phyloP scores from a whole-genome alignment of 192 early-diverging fungal species.

The Coemansia pectinata region DNA sequence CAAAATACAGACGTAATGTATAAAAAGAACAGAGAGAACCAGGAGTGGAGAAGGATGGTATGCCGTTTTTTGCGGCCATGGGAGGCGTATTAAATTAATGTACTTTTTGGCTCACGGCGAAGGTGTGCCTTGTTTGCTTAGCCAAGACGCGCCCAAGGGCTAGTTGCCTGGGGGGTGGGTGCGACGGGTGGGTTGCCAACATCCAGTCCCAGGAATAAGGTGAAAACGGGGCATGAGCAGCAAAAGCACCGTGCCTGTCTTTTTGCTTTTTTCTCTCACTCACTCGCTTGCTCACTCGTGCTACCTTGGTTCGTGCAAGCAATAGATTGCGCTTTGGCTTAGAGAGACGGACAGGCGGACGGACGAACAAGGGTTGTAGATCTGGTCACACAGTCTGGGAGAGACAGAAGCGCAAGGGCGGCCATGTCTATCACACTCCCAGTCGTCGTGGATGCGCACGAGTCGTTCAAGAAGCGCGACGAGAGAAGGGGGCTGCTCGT shows the following conservation, averaged over 20 bases:
- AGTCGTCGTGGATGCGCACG: background rate
- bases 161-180: conserved; percentile 7
- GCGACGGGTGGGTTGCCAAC: conserved; percentile 10
- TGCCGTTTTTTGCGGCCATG: conserved; percentile 6
- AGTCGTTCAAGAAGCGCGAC: background rate
- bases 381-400: background rate
- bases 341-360: background rate
- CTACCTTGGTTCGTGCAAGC: background rate
- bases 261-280: background rate
- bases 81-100: conserved; percentile 12
- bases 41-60: conserved; percentile 11
- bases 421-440: background rate
- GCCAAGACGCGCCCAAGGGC: conserved; percentile 3
- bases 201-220: background rate
- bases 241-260: background rate
- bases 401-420: background rate
- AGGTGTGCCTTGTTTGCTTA: background rate
- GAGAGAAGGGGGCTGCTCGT: background rate
- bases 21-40: conserved; percentile 9
- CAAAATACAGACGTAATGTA: conserved; percentile 1
- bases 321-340: background rate
- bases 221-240: background rate
- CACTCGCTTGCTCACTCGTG: background rate
- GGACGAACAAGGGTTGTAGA: background rate
- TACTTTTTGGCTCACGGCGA: conserved; percentile 4